Evolutionary conservation across 164 flowering plant species (phyloP).

Genomic region (Sedum album): DNA sequence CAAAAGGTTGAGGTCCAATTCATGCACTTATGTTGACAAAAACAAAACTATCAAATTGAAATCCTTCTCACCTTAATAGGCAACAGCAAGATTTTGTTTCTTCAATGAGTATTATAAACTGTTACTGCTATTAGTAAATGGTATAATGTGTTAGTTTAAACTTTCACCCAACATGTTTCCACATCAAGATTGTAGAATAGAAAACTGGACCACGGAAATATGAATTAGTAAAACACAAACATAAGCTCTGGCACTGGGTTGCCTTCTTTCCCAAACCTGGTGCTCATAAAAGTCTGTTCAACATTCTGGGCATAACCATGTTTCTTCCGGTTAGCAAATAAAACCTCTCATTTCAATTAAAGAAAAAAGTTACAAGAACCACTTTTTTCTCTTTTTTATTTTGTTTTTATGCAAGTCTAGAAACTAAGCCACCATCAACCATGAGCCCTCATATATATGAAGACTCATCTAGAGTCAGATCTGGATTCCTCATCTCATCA

Average conservation of each 20-base stretch:
- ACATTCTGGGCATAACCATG: neutral
- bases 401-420: neutral
- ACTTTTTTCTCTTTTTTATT: too few relatives aligned
- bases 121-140: neutral
- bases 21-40: neutral
- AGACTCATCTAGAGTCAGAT: constrained; percentile 3
- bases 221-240: neutral
- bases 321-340: neutral
- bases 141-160: neutral
- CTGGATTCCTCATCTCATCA: neutral
- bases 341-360: neutral
- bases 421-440: neutral
- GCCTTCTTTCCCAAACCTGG: neutral
- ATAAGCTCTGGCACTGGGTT: neutral
- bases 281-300: neutral
- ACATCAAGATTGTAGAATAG: neutral
- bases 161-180: neutral
- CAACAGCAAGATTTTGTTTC: neutral
- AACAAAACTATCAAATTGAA: neutral
- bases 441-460: neutral
- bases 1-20: neutral
- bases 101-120: neutral
- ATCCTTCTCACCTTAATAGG: neutral
- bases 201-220: neutral
- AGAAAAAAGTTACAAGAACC: neutral